Conservation (phyloP, 768 basidiomycete genomes). For the Pleurotus salmoneostramineus region DNA sequence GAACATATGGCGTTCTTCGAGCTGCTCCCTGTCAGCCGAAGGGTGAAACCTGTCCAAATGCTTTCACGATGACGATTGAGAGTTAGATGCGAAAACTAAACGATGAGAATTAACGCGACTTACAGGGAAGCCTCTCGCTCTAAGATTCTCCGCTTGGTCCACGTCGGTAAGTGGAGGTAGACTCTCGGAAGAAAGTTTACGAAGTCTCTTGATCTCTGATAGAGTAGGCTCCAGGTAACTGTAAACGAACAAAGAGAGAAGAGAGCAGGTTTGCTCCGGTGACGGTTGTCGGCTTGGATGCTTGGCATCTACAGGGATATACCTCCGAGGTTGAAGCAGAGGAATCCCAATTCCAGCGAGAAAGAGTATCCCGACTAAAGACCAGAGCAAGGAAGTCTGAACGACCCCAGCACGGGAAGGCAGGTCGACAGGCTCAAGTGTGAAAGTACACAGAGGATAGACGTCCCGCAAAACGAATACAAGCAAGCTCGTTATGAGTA, state of each 20-base stretch:
- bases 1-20: constrained; percentile 12
- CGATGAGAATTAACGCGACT: neutral
- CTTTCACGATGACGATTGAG: constrained; percentile 4
- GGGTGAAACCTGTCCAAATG: constrained; percentile 13
- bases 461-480: constrained; percentile 55
- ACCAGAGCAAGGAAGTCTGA: constrained; percentile 47
- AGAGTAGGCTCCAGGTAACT: constrained; percentile 54
- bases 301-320: constrained; percentile 51
- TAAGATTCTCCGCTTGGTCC: constrained; percentile 33
- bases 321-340: constrained; percentile 44
- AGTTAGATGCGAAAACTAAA: neutral
- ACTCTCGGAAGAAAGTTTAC: constrained; percentile 47
- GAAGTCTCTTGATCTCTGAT: constrained; percentile 38
- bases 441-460: constrained; percentile 52
- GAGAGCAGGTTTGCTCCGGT: constrained; percentile 51
- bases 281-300: constrained; percentile 29
- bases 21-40: constrained; percentile 18
- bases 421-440: constrained; percentile 15
- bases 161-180: constrained; percentile 65
- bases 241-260: constrained; percentile 39
- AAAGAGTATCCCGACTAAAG: constrained; percentile 38
- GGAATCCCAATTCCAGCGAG: constrained; percentile 45
- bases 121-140: constrained; percentile 21
- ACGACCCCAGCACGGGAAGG: too few species aligned
- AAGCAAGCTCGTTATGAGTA: constrained; percentile 26